Evolutionary conservation across 1,139 yeast species (phyloP), one percentile per base, ranked within the genome.

Genomic region (Magnusiomyces suaveolens): DNA sequence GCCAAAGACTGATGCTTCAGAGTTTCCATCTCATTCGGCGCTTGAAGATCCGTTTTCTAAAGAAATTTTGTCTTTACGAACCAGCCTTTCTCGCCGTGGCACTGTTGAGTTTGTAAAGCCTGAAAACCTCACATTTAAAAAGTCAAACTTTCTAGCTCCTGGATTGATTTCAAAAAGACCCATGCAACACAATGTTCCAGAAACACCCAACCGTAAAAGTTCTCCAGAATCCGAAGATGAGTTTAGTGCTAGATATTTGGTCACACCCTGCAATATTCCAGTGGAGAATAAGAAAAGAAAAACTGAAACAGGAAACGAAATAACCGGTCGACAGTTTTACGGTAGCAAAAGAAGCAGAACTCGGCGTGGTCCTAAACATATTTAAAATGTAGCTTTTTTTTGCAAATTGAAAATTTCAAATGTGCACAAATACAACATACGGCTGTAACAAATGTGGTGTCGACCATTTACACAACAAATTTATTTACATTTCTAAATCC

Each of bases 1-100:
- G 16, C 41, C 41, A 10, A 36, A 36, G 16, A 3, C 16, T 16
- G 41, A 36, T 6, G 12, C n/a, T 10, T 24, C 33, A 38, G 10
- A 29, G 12, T 29, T 29, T 29, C 14, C 10, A 20, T 39, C 54
- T 47, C 46, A 49, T 33, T 12, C 16, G 6, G n/a, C 3, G 8
- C 46, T 52, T 51, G 47, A 51, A 48, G 48, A 12, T 25, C 12
- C 33, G 33, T 29, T 29, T 48, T 47, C 29, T 43, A 50, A 20
- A 20, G 14, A 20, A 38, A 14, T 21, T 18, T 49, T 16, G 14
- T 24, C 12, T 32, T 18, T 20, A 20, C 20, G 29, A 33, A 8
- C 26, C 29, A 3, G 6, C 8, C 25, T 14, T 46, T 3, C 52
- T 26, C 14, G 16, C 36, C 20, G 32, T 32, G 16, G 41, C 16